A percentile compares a stretch with the other conserved stretches of the same genome.
phyloP scores from a whole-genome alignment of 2,329 filamentous ascomycete species.

The Cladophialophora immunda region DNA sequence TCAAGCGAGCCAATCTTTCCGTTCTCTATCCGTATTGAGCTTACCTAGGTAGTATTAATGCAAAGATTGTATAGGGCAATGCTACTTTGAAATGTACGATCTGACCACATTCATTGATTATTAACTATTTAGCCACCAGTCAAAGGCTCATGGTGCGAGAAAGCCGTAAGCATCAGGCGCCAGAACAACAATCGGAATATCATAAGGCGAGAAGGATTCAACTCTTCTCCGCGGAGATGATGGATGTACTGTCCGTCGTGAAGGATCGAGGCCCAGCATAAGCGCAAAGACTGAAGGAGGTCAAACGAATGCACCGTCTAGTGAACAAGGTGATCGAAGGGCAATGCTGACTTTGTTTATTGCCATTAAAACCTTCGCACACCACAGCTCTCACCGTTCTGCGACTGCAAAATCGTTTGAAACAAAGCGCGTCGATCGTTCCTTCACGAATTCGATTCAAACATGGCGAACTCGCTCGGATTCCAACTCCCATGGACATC shows the following conservation, averaged over 20 bases:
- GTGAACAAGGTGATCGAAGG: background rate
- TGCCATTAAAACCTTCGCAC: background rate
- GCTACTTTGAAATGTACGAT: background rate
- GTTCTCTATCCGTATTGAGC: background rate
- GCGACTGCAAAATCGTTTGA: background rate
- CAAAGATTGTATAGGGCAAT: background rate
- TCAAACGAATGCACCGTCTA: background rate
- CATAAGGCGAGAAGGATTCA: background rate
- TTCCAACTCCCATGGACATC: slow-evolving; percentile 23
- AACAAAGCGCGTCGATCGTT: background rate
- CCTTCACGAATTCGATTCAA: background rate
- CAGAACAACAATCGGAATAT: background rate
- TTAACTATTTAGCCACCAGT: background rate
- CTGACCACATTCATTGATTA: background rate
- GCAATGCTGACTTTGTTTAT: background rate
- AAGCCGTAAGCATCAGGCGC: background rate
- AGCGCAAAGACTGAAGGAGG: background rate
- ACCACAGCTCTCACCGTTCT: background rate
- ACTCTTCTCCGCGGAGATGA: background rate
- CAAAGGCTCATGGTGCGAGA: background rate
- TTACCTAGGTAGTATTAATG: background rate
- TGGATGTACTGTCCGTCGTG: background rate
- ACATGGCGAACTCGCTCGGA: slow-evolving; percentile 7
- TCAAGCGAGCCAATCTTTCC: background rate
- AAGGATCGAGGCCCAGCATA: background rate